A percentile compares a stretch with the other conserved stretches of the same genome.
Conservation (phyloP, 1,284 basidiomycete genomes). For the Cystobasidium pallidum region DNA sequence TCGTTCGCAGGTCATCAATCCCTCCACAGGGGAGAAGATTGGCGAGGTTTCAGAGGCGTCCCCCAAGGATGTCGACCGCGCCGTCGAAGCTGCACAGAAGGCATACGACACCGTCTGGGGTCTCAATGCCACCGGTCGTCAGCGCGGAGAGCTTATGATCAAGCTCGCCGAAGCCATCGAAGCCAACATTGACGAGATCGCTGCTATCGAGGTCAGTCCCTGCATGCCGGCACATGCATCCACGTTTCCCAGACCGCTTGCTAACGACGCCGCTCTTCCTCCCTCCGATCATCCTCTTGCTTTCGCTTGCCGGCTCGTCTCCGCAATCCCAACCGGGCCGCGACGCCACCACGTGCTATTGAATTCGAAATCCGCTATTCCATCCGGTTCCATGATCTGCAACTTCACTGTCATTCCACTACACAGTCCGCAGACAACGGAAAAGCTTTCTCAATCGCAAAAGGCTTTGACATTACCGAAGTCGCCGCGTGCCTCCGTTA, state of each 20-base stretch:
- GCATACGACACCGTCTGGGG: conserved; percentile 79
- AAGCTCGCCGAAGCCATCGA: conserved; percentile 78
- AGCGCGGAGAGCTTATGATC: conserved; percentile 68
- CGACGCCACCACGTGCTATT: no score
- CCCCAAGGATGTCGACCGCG: conserved; percentile 51
- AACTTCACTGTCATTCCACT: not conserved
- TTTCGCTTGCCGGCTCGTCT: conserved; percentile 4
- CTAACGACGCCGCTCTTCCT: conserved; percentile 19
- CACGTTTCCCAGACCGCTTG: not conserved
- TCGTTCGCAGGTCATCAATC: conserved; percentile 68
- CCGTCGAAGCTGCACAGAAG: conserved; percentile 67
- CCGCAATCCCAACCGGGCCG: conserved; percentile 6
- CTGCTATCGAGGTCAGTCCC: conserved; percentile 66
- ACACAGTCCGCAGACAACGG: conserved; percentile 67
- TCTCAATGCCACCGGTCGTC: conserved; percentile 68
- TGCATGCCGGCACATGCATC: not conserved
- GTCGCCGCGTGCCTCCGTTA: conserved; percentile 63
- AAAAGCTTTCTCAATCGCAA: conserved; percentile 77
- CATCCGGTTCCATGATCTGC: not conserved
- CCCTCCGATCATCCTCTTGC: not conserved
- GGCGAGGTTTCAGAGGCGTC: conserved; percentile 40
- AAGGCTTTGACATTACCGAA: conserved; percentile 69
- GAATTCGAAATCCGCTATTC: conserved; percentile 1
- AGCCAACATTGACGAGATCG: conserved; percentile 69
- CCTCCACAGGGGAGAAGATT: conserved; percentile 72